Base-by-base conservation (phyloP, 768 basidiomycete genomes). In the Pulveroboletus ravenelii region DNA sequence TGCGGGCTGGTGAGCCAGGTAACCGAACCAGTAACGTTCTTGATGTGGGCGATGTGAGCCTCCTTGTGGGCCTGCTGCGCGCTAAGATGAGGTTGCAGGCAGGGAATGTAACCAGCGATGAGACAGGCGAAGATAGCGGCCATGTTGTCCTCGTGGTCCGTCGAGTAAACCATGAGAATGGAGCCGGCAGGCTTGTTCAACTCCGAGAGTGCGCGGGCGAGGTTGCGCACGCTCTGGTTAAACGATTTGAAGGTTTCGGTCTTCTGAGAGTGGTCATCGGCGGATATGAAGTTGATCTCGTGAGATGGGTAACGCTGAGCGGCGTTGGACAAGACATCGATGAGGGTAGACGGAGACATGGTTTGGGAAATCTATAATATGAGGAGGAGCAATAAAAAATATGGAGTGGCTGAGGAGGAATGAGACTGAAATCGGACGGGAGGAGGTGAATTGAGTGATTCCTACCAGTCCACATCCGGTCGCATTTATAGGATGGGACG, bases 101-200 rank as follows among this genome's bases (percentile, higher is more conserved):
- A 65, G 0, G 64, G 64, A 10, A 65, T 47, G 41, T 65, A 60
- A 25, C 64, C 64, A 0, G 65, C 65, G 2, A 65, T 45, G 0
- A 65, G 45, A 42, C 62, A 67, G 0, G 65, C 60, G 62, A 65
- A 65, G n/a, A 65, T 34, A 2, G 62, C 64, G 2, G 52, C 52
- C 65, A 65, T 67, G 31, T 57, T 65, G 38, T 67, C 64, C 45
- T 62, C 63, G 7, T 65, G 64, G 25, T 65, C 64, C 0, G 64
- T 65, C 38, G 67, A 36, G 32, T 65, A 65, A 1, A 65, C 55
- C 10, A 64, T 44, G 10, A 66, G 27, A 23, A 66, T 23, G 2
- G 63, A 61, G 1, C 63, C 59, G 3, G 31, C 12, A 17, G 63
- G 64, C 39, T 64, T 64, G 25, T 50, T 49, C 46, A 13, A 53